These are phyloP conservation scores for Scytalidium lignicola DNA, from an alignment of 2,329 filamentous ascomycete species.

Conservation along the genomic window DNA sequence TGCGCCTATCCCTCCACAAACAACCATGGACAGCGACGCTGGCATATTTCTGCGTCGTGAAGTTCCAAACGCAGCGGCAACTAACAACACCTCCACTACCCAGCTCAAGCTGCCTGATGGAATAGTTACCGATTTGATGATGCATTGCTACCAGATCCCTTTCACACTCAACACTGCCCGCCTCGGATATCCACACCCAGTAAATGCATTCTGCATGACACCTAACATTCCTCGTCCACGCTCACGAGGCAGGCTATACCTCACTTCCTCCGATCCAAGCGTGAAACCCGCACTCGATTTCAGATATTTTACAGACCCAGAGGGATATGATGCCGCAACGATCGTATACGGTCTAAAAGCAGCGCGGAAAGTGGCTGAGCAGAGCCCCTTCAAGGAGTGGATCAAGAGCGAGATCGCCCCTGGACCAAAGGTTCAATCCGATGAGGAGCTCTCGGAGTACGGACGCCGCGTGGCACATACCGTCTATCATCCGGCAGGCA, in stretches of 20 bases:
- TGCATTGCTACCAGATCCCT: constrained; percentile 95
- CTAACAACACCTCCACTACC: constrained; percentile 35
- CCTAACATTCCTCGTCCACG: constrained; percentile 58
- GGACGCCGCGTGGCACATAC: constrained; percentile 78
- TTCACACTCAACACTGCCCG: constrained; percentile 82
- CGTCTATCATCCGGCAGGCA: constrained; percentile 85
- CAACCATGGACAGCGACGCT: constrained; percentile 47
- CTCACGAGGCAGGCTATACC: constrained; percentile 55
- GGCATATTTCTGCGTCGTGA: constrained; percentile 72
- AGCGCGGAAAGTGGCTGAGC: constrained; percentile 27
- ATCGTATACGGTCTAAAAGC: constrained; percentile 35
- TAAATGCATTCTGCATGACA: constrained; percentile 49
- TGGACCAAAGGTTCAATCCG: constrained; percentile 48
- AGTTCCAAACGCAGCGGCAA: constrained; percentile 52
- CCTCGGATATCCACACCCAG: constrained; percentile 57
- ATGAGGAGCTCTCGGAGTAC: constrained; percentile 79
- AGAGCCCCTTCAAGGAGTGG: constrained; percentile 36
- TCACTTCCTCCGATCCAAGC: constrained; percentile 36
- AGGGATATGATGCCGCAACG: constrained; percentile 48
- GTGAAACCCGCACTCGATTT: constrained; percentile 48
- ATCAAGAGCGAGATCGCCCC: constrained; percentile 35
- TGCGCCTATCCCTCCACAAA: constrained; percentile 32
- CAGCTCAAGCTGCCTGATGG: constrained; percentile 50
- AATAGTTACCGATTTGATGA: constrained; percentile 81
- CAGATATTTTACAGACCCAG: constrained; percentile 48